Percentiles rank a stretch among this genome's conserved stretches.
Conservation (phyloP, 768 basidiomycete species). For the Astraeus odoratus region DNA sequence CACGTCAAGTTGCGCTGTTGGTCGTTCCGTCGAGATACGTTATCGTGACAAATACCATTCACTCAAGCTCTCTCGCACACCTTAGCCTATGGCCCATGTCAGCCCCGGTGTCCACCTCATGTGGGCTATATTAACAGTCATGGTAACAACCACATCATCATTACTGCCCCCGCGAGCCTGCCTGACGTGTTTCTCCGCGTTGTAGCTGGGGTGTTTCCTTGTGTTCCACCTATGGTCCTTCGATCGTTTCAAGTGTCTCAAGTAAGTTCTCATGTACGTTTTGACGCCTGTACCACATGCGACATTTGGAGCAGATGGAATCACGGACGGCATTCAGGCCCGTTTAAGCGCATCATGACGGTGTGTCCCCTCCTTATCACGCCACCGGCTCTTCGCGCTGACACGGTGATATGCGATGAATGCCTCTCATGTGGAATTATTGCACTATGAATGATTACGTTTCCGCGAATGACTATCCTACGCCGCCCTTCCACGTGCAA, state of each 20-base stretch:
- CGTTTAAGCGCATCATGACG: slow-evolving; percentile 84
- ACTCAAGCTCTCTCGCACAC: not conserved
- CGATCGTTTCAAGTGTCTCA: slow-evolving; percentile 70
- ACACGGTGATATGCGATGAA: too few relatives aligned
- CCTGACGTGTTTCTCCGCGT: not conserved
- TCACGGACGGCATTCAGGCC: slow-evolving; percentile 56
- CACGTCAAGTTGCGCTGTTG: not conserved
- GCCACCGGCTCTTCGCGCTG: not conserved
- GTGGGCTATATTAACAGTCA: slow-evolving; percentile 48
- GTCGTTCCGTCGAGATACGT: not conserved
- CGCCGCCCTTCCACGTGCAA: too few relatives aligned
- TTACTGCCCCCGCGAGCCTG: not conserved
- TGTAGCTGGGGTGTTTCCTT: slow-evolving; percentile 54
- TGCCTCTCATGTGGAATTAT: too few relatives aligned
- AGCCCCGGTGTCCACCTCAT: slow-evolving; percentile 55
- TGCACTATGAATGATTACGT: too few relatives aligned
- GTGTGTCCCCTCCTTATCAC: slow-evolving; percentile 31
- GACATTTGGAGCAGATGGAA: slow-evolving; percentile 48
- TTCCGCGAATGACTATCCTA: too few relatives aligned
- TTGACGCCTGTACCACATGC: not conserved
- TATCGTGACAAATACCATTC: not conserved
- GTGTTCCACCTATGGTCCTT: slow-evolving; percentile 75
- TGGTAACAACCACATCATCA: slow-evolving; percentile 30
- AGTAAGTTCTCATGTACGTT: slow-evolving; percentile 30
- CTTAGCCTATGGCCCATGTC: slow-evolving; percentile 49